A percentile compares a stretch with the other conserved stretches of the same genome.
phyloP scores from a whole-genome alignment of 345 rosid species.

The Cochlearia excelsa region DNA sequence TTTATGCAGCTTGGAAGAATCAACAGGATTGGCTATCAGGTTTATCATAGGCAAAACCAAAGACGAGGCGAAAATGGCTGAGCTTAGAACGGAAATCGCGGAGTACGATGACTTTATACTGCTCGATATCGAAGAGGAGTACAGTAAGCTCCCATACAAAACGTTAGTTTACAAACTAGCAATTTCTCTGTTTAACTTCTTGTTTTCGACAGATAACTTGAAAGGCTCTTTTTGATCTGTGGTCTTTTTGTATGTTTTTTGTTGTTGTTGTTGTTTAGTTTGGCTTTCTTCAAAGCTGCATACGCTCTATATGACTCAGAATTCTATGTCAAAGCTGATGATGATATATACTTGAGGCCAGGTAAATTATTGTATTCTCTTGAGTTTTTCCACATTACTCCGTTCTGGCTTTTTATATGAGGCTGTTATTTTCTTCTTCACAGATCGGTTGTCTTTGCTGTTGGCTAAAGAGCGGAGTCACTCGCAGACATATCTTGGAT shows the following conservation, averaged over 20 bases:
- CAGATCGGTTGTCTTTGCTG: constrained; percentile 76
- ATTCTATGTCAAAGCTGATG: constrained; percentile 94
- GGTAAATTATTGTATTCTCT: constrained; percentile 40
- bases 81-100: constrained; percentile 65
- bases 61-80: constrained; percentile 55
- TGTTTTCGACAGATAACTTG: background rate
- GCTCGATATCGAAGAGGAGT: constrained; percentile 91
- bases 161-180: constrained; percentile 58
- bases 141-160: constrained; percentile 96
- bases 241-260: constrained; percentile 1
- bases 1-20: constrained; percentile 68
- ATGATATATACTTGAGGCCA: constrained; percentile 88
- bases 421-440: constrained; percentile 20
- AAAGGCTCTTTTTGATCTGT: background rate
- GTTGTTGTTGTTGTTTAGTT: constrained; percentile 37
- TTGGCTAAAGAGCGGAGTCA: constrained; percentile 78
- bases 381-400: background rate
- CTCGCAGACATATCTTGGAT: constrained; percentile 87
- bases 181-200: background rate
- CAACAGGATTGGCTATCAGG: constrained; percentile 78
- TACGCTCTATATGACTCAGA: constrained; percentile 77
- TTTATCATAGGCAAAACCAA: constrained; percentile 73
- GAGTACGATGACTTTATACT: constrained; percentile 82
- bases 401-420: background rate
- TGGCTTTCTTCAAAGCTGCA: constrained; percentile 88